These are phyloP conservation scores for Rauvolfia tetraphylla DNA, from an alignment of 257 asterid genomes.

Conservation along the genomic window DNA sequence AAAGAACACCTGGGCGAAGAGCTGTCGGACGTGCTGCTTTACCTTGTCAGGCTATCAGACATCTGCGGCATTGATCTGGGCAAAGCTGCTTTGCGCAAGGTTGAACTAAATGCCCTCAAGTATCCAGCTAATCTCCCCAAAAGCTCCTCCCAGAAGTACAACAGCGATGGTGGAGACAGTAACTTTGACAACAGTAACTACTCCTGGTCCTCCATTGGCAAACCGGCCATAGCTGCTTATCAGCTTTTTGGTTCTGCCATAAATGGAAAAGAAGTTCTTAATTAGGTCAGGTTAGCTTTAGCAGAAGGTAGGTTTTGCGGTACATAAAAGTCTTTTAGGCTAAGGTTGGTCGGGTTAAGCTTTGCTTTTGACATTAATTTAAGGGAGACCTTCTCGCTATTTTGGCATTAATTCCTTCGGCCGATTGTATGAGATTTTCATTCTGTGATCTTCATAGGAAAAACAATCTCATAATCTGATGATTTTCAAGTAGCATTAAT, in stretches of 20 bases:
- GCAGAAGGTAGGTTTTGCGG: not conserved
- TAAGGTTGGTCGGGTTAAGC: not conserved
- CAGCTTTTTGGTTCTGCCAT: not conserved
- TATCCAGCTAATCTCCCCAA: constrained; percentile 27
- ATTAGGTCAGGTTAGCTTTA: not conserved
- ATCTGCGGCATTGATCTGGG: constrained; percentile 42
- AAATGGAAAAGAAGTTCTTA: constrained; percentile 4
- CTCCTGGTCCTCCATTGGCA: not conserved
- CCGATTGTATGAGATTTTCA: not conserved
- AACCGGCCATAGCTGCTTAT: not conserved
- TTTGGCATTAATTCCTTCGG: too few species aligned
- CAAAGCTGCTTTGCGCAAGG: constrained; percentile 39
- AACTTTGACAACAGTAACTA: not conserved
- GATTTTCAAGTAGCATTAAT: not conserved
- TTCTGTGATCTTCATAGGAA: not conserved
- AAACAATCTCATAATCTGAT: not conserved
- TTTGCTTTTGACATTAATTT: constrained; percentile 1
- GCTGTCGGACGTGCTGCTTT: constrained; percentile 37
- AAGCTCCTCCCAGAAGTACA: constrained; percentile 8
- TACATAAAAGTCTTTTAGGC: too few species aligned
- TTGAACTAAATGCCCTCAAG: constrained; percentile 34
- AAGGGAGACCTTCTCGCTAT: not conserved
- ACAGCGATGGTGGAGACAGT: not conserved
- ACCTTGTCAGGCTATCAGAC: constrained; percentile 36
- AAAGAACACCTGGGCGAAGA: constrained; percentile 37